phyloP scores from a whole-genome alignment of 345 rosid genomes.

The Populus deltoides region DNA sequence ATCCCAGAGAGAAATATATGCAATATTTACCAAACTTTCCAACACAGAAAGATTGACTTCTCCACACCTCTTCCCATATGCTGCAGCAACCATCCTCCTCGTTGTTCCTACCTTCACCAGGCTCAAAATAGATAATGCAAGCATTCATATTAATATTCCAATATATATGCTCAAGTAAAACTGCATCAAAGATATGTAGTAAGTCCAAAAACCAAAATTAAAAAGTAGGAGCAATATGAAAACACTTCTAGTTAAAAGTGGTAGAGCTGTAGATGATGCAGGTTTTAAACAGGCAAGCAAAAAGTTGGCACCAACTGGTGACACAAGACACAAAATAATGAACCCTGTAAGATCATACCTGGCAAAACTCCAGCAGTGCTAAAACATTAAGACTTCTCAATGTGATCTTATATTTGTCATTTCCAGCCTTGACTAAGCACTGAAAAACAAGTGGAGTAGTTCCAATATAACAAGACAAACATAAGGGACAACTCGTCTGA shows the following conservation, averaged over 20 bases:
- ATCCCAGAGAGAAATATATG: neutral
- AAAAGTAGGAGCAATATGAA: neutral
- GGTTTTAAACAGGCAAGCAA: neutral
- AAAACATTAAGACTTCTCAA: constrained; percentile 66
- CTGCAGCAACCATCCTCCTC: constrained; percentile 69
- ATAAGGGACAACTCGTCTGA: neutral
- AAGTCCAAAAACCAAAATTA: neutral
- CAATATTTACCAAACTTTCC: constrained; percentile 62
- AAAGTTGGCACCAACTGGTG: neutral
- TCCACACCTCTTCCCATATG: constrained; percentile 80
- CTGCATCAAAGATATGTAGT: neutral
- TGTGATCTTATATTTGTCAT: constrained; percentile 60
- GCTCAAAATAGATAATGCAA: constrained; percentile 20
- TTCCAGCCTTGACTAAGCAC: constrained; percentile 67
- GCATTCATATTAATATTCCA: constrained; percentile 9
- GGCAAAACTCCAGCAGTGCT: constrained; percentile 78
- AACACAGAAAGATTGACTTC: constrained; percentile 71
- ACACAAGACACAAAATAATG: neutral
- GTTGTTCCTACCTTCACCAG: constrained; percentile 75
- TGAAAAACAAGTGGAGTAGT: constrained; percentile 34
- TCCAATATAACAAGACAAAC: neutral
- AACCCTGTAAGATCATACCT: constrained; percentile 43
- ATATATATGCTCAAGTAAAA: constrained; percentile 8
- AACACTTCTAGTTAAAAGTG: neutral
- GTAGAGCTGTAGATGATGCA: neutral